Conservation (phyloP, 441 rosid genomes). For the Raphanus hybrid region DNA sequence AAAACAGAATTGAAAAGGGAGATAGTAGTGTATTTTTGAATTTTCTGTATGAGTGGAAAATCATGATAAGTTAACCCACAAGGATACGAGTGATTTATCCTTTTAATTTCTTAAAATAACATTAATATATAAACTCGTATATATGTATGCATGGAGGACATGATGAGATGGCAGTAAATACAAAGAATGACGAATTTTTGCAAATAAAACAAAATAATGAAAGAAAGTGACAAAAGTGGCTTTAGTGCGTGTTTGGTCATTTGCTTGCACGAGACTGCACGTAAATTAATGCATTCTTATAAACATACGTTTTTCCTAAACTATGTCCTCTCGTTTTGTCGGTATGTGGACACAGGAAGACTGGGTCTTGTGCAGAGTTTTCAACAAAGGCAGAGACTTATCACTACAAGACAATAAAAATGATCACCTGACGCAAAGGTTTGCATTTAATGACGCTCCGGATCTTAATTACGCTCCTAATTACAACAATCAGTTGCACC, state of each 20-base stretch:
- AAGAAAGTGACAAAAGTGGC: constrained; percentile 37
- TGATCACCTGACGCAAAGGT: constrained; percentile 39
- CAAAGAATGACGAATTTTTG: constrained; percentile 25
- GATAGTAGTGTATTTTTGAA: background rate
- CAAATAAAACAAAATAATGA: constrained; percentile 9
- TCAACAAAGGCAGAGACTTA: constrained; percentile 67
- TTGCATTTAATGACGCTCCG: constrained; percentile 43
- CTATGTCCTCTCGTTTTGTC: constrained; percentile 28
- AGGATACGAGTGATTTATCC: background rate
- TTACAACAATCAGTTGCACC: constrained; percentile 23
- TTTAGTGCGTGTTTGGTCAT: constrained; percentile 42
- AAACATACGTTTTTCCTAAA: constrained; percentile 3
- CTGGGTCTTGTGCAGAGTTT: constrained; percentile 94
- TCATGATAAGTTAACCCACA: constrained; percentile 2
- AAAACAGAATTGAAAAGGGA: background rate
- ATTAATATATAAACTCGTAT: background rate
- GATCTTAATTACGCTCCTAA: constrained; percentile 33
- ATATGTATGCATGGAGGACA: constrained; percentile 21
- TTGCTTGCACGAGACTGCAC: constrained; percentile 38
- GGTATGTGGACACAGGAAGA: constrained; percentile 79
- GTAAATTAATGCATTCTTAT: constrained; percentile 37
- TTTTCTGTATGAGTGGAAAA: background rate
- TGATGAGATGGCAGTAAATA: constrained; percentile 37
- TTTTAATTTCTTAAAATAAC: background rate
- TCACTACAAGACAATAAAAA: constrained; percentile 17